Evolutionary conservation across 345 rosid genomes (phyloP), one percentile per base, ranked within the genome.

Genomic region (Rubroshorea leprosula): DNA sequence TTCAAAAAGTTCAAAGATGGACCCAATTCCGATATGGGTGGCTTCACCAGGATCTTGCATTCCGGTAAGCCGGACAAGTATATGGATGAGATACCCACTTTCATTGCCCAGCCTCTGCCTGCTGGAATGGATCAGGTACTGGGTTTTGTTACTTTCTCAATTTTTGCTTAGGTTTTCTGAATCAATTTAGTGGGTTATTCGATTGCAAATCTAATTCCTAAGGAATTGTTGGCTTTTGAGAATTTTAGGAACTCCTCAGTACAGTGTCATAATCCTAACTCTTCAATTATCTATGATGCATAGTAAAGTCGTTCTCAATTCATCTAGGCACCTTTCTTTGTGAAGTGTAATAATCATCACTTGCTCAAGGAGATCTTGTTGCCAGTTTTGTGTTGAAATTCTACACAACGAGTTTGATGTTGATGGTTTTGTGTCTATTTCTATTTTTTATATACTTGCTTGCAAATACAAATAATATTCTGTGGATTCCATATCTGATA

Each of bases 21-120:
- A 55, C 89, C 90, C 46, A 68, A 64, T 46, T 87, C 94, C 21
- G 92, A 76, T 49, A 94, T 90, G 99, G 99, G 95, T 23, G 97
- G 95, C 16, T 94, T 77, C 66, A 94, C 99, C 13, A 83, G 99
- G 92, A 90, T 94, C 73, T 74, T 94, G 70, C 99, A 94, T 65
- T 78, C 85, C 0, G 99, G 99, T 15, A 90, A 82, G 66, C 80
- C 96, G 18, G 99, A 94, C 55, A 47, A 72, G 63, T 80, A 67
- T 60, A 85, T 94, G 93, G 81, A 87, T 68, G 99, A 94, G 89
- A 90, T 94, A 73, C 99, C 99, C 20, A 94, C 99, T 63, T 94
- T 87, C 48, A 58, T 94, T 57, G 99, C 97, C 45, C 88, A 89
- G 64, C 96, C 97, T 62, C 66, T 93, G 48, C 99, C 99, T 0